Conservation (phyloP, 2,329 filamentous ascomycete genomes). For the Penicillium sp. region DNA sequence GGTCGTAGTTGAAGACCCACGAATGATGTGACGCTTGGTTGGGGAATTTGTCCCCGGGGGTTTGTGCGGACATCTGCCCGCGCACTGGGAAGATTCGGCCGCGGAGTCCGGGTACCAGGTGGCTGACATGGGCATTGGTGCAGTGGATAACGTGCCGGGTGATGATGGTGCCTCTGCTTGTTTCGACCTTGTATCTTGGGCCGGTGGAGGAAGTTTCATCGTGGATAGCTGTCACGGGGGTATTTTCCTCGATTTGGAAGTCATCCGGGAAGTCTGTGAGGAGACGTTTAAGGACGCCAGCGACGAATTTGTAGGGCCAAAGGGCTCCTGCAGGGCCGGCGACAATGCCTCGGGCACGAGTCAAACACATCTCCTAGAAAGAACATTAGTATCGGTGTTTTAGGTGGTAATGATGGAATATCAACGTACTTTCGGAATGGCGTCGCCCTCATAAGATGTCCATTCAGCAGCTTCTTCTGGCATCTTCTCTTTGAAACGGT, state of each 20-base stretch:
- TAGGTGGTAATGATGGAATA: background rate
- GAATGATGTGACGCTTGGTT: conserved; percentile 41
- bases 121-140: conserved; percentile 55
- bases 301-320: conserved; percentile 36
- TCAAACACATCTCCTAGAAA: conserved; percentile 25
- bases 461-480: conserved; percentile 29
- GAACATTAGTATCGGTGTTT: background rate
- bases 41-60: conserved; percentile 29
- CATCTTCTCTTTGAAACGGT: conserved; percentile 27
- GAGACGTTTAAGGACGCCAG: conserved; percentile 20
- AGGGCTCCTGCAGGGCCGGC: conserved; percentile 30
- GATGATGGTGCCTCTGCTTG: conserved; percentile 45
- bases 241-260: conserved; percentile 26
- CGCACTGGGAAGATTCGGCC: conserved; percentile 40
- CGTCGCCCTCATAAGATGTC: conserved; percentile 20
- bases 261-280: conserved; percentile 34
- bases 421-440: conserved; percentile 21
- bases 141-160: conserved; percentile 56
- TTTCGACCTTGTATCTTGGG: conserved; percentile 44
- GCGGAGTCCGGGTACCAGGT: conserved; percentile 50
- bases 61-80: conserved; percentile 46
- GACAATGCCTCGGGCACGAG: conserved; percentile 24
- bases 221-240: conserved; percentile 16
- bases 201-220: background rate
- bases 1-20: conserved; percentile 52